Evolutionary conservation across 202 grass and related monocot species (phyloP), one percentile per base, ranked within the genome.

Genomic region (Hordeum pubiflorum): DNA sequence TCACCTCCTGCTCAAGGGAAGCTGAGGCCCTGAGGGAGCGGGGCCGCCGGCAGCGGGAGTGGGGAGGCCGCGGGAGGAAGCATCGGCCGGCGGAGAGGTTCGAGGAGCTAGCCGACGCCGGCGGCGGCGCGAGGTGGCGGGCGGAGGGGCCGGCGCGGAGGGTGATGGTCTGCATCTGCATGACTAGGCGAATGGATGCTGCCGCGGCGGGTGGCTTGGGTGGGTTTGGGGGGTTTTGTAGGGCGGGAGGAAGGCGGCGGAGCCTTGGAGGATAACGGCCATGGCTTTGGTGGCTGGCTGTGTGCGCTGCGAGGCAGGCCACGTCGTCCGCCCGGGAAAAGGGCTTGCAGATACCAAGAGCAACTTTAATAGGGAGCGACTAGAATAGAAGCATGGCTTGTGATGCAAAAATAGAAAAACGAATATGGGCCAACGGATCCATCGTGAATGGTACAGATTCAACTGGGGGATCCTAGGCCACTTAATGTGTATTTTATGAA

Each of bases 1-100:
- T 89, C 67, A 89, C 74, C 79, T 75, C 76, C 81, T 89, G 87
- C 7, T 89, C 87, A 50, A 89, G 66, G 12, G 87, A 89, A 59
- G 87, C 87, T 9, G 74, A 68, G 31, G 59, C 59, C 48, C 82
- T 82, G 78, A 85, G n/a, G 29, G 82, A 72, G 66, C 82, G 83
- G 26, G 82, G 17, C 65, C 72, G 65, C 66, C 87, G 27, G 22
- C 83, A 74, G 2, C 79, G 85, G 38, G 73, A 10, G n/a, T 56
- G 2, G 32, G 85, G 80, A 1, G 52, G 26, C 14, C 48, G 85
- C 65, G 78, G 73, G 33, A 73, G 44, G 74, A 24, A 36, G 54
- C 77, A 85, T 39, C 37, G 48, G 2, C 41, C 72, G 26, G 87
- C 64, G 64, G 65, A 22, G 72, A 72, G 67, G 67, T n/a, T 34